Conservation (phyloP, 345 rosid species). For the Raphanus sativus region DNA sequence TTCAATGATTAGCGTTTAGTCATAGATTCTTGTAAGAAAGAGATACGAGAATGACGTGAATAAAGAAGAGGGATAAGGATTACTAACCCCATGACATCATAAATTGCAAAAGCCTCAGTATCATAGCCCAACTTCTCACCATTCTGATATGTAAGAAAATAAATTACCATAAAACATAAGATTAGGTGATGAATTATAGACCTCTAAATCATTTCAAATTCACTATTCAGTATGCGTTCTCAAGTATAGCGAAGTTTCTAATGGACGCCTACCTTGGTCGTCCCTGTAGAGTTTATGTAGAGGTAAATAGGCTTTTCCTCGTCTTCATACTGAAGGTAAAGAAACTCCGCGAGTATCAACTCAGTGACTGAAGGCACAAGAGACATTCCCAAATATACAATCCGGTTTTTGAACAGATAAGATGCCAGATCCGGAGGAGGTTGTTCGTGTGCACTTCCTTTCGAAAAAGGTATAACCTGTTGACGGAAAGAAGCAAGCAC, state of each 20-base stretch:
- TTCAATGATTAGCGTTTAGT: background rate
- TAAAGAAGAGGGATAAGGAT: conserved; percentile 19
- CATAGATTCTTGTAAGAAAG: background rate
- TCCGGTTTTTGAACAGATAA: conserved; percentile 72
- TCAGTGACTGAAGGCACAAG: conserved; percentile 92
- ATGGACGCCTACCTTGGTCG: conserved; percentile 59
- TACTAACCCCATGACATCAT: conserved; percentile 82
- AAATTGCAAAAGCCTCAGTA: conserved; percentile 84
- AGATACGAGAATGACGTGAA: background rate
- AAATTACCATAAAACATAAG: background rate
- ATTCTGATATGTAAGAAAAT: conserved; percentile 33
- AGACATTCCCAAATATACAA: conserved; percentile 94
- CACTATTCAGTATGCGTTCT: background rate
- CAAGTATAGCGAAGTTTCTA: background rate
- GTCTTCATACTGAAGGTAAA: conserved; percentile 86
- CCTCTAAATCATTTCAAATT: background rate
- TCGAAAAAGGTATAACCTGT: conserved; percentile 81
- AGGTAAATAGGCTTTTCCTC: conserved; percentile 81
- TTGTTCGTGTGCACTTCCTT: conserved; percentile 82
- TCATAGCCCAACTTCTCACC: conserved; percentile 79
- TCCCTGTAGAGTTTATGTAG: conserved; percentile 94
- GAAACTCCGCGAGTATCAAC: conserved; percentile 79
- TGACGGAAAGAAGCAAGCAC: conserved; percentile 12
- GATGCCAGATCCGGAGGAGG: conserved; percentile 96
- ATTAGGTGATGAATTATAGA: background rate